Evolutionary conservation across 2,329 filamentous ascomycete species (phyloP).

Genomic region (Fusarium proliferatum): DNA sequence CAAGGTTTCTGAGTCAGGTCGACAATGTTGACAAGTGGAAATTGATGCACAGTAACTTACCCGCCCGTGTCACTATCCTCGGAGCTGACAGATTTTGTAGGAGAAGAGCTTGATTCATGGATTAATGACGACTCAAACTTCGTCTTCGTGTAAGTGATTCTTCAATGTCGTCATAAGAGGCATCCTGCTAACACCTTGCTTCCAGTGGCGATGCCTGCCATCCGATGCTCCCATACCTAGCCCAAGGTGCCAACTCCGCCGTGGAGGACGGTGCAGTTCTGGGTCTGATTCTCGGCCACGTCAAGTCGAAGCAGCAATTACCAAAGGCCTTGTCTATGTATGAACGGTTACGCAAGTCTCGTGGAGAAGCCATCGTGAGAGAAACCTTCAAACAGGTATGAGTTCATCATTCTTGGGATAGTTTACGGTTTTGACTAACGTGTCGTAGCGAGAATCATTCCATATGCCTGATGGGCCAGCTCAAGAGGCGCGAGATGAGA

Average conservation of each 20-base stretch:
- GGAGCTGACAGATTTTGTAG: fast-evolving
- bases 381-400: constrained; percentile 66
- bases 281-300: constrained; percentile 65
- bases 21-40: constrained; percentile 15
- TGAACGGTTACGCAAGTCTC: constrained; percentile 58
- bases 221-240: constrained; percentile 72
- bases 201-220: constrained; percentile 70
- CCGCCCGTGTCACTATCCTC: fast-evolving
- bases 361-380: constrained; percentile 65
- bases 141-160: constrained; percentile 54
- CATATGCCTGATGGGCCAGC: constrained; percentile 53
- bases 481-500: neutral
- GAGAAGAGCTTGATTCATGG: constrained; percentile 52
- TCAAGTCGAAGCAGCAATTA: constrained; percentile 59
- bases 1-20: constrained; percentile 8
- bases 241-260: constrained; percentile 74
- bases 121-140: constrained; percentile 64
- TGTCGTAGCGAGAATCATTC: constrained; percentile 59
- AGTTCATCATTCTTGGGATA: neutral
- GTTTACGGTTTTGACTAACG: neutral
- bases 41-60: constrained; percentile 7
- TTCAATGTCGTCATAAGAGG: fast-evolving
- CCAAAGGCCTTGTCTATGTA: constrained; percentile 58
- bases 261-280: constrained; percentile 76
- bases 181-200: fast-evolving